Evolutionary conservation across 2,329 filamentous ascomycete genomes (phyloP).

Genomic region (Aspergillus luchuensis): DNA sequence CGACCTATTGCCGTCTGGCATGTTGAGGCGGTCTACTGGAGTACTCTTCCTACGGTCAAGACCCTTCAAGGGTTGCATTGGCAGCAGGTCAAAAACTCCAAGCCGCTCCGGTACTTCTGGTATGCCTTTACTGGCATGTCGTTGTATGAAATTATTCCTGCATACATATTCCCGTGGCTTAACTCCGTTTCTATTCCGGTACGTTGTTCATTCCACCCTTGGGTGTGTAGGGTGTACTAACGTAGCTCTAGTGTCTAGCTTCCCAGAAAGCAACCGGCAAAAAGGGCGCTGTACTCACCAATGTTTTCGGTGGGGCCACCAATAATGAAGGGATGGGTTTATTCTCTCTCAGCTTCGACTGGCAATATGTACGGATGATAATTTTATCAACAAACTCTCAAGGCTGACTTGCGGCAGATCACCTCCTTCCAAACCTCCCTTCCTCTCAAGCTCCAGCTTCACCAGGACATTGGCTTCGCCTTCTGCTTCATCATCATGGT

Average conservation of each 20-base stretch:
- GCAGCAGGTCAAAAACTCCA: slow-evolving; percentile 28
- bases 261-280: slow-evolving; percentile 14
- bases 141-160: slow-evolving; percentile 28
- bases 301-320: slow-evolving; percentile 27
- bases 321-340: slow-evolving; percentile 30
- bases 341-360: slow-evolving; percentile 28
- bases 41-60: slow-evolving; percentile 40
- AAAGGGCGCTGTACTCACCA: slow-evolving; percentile 17
- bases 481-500: slow-evolving; percentile 46
- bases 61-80: slow-evolving; percentile 41
- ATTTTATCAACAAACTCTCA: slow-evolving; percentile 15
- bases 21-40: slow-evolving; percentile 60
- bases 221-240: too few relatives aligned
- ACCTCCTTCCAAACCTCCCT: slow-evolving; percentile 57
- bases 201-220: background rate
- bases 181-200: slow-evolving; percentile 24
- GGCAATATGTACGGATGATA: slow-evolving; percentile 27
- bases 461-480: slow-evolving; percentile 50
- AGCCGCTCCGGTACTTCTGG: slow-evolving; percentile 34
- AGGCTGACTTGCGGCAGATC: slow-evolving; percentile 44
- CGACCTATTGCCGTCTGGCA: slow-evolving; percentile 60
- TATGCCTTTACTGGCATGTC: slow-evolving; percentile 30
- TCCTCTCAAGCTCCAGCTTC: slow-evolving; percentile 54
- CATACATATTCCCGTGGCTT: slow-evolving; percentile 31
- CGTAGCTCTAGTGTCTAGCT: slow-evolving; percentile 13